Base-by-base conservation (phyloP, 1,284 basidiomycete genomes). In the Cryptococcus sp. region DNA sequence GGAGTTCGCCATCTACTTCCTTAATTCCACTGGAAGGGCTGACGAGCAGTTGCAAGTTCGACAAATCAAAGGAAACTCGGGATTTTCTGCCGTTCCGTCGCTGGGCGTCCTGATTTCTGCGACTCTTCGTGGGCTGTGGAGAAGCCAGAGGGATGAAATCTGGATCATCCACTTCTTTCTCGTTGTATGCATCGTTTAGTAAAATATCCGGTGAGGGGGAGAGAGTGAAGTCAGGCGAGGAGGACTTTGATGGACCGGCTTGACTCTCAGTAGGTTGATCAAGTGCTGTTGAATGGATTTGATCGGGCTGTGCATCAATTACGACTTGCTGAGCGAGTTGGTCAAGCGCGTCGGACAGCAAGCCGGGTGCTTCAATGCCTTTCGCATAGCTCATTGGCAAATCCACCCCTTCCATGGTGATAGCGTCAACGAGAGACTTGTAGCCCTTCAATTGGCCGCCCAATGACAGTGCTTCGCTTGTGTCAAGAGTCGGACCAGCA, bases 121-220 rank as follows among this genome's bases (percentile, higher is more conserved):
- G 23, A 26, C 54, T 25, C 26, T 20, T 46, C 11, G 48, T 26
- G 2, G 46, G 22, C 8, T 22, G 43, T 22, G n/a, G 23, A 20
- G 50, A 58, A 16, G 55, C 29, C 3, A 13, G 58, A 20, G 64
- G 61, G 13, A 55, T 23, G 38, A 67, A 70, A 43, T 66, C 64
- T 3, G 65, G 64, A 41, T 70, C 69, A 23, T 58, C 51, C 0
- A 45, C 51, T 3, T 58, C 53, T 46, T 65, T 57, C 23, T 54
- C 61, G 51, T 70, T 61, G 50, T 57, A 65, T 26, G 49, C 56
- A 44, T 65, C 63, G 23, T 63, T 58, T 0, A 70, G 52, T 10
- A 64, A 40, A 5, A 62, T 52, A 51, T 66, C 65, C 0, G 64
- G 65, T 6, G 67, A 66, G 2, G 52, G 40, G 20, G 59, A 15